Evolutionary conservation across 1,284 basidiomycete species (phyloP), one percentile per base, ranked within the genome.

Genomic region (Fomitopsis betulina): DNA sequence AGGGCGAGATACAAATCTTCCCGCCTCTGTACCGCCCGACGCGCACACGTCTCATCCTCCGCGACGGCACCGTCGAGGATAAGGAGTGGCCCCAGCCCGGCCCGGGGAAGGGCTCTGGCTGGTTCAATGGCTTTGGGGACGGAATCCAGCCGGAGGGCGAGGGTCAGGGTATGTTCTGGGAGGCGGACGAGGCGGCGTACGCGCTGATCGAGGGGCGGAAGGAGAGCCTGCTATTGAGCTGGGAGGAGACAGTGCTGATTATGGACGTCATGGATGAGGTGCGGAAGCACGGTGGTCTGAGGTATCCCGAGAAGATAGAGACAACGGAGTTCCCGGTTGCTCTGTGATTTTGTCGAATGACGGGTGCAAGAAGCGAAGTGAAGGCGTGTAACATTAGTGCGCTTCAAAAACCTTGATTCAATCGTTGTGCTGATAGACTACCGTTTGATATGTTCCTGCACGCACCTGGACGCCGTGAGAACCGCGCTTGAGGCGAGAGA

Each of bases 101-200:
- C 49, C 49, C 49, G 17, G 49, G 49, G 17, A 37, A 33, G 49
- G 49, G 49, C 32, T 51, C 49, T 7, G 49, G 49, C 25, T 51
- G 49, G 49, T 37, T 33, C 32, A 51, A 51, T 32, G 49, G 49
- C 17, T 51, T 51, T 12, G 9, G 9, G 13, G 47, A 33, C 30
- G 49, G 49, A 2, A 33, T 21, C 8, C 49, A 51, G 49, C 30
- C 32, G 12, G 49, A 51, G 49, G 49, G 49, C 17, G 49, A 51
- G 49, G 49, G 49, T 10, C 49, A 51, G 49, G 49, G 49, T 10
- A 51, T 51, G 49, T 51, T 51, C 49, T 51, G 49, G 49, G 49
- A 51, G 49, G 49, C 49, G 32, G 49, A 51, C 32, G 49, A 51
- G 49, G 49, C 32, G 17, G 49, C 49, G 10, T 51, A 51, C 19